Conservation (phyloP, 2,329 filamentous ascomycete genomes). For the Penicillium rolfsii region DNA sequence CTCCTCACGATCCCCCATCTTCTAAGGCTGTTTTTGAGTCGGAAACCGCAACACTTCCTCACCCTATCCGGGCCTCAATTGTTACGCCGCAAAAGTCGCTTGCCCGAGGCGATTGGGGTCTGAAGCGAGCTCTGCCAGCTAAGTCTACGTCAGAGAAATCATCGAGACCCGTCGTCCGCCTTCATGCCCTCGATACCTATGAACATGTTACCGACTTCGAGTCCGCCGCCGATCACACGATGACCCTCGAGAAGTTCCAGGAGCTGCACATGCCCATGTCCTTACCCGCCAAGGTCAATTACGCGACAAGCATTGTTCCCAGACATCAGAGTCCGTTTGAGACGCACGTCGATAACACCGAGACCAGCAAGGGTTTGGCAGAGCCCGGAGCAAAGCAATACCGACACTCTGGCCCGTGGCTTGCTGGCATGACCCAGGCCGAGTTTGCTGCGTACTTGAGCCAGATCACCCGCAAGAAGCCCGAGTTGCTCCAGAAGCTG, state of each 20-base stretch:
- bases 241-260: conserved; percentile 83
- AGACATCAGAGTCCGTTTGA: conserved; percentile 49
- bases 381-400: conserved; percentile 51
- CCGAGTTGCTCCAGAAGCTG: conserved; percentile 43
- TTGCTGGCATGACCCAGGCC: conserved; percentile 58
- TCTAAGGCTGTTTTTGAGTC: conserved; percentile 58
- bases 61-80: conserved; percentile 83
- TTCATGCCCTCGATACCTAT: conserved; percentile 78
- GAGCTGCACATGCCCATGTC: conserved; percentile 76
- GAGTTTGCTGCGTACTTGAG: conserved; percentile 59
- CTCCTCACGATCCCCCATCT: conserved; percentile 58
- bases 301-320: conserved; percentile 33
- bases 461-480: conserved; percentile 47
- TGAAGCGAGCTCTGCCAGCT: conserved; percentile 81
- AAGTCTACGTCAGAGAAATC: conserved; percentile 72
- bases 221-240: conserved; percentile 77
- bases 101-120: conserved; percentile 82
- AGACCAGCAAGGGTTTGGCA: conserved; percentile 37
- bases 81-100: conserved; percentile 74
- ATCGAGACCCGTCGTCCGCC: conserved; percentile 70
- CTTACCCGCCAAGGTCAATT: conserved; percentile 45
- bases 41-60: conserved; percentile 71
- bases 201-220: conserved; percentile 90
- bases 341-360: conserved; percentile 50
- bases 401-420: conserved; percentile 63